Percentiles rank a stretch among this genome's conserved stretches.
Evolutionary conservation across 768 basidiomycete species (phyloP).

Genomic region (Agrocybe chaxingu): DNA sequence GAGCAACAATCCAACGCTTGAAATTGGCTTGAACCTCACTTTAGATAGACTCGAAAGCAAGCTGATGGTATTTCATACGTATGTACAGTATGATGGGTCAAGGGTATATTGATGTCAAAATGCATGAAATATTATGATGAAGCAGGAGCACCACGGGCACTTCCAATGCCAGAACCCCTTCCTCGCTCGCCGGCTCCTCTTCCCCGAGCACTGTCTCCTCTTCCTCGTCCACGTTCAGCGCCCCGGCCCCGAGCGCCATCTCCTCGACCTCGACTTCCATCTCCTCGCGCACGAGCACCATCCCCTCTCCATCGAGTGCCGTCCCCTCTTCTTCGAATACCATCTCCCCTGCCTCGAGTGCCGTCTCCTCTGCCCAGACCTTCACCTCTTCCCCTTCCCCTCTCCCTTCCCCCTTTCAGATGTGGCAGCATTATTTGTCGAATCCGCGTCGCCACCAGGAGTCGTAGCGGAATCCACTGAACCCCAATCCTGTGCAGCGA

Average conservation of each 20-base stretch:
- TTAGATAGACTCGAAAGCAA: no score
- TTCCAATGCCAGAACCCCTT: slow-evolving; percentile 3
- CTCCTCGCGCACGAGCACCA: slow-evolving; percentile 20
- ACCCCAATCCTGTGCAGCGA: no score
- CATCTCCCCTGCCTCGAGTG: slow-evolving; percentile 5
- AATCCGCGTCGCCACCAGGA: background rate
- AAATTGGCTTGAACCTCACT: no score
- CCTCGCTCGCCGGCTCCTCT: slow-evolving; percentile 13
- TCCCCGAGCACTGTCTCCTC: slow-evolving; percentile 13
- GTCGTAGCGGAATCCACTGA: background rate
- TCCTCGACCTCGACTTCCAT: slow-evolving; percentile 5
- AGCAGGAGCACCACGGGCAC: background rate
- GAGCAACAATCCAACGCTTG: background rate
- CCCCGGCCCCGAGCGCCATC: slow-evolving; percentile 18
- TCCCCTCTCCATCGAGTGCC: slow-evolving; percentile 8
- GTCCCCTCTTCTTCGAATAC: slow-evolving; percentile 2
- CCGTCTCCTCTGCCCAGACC: slow-evolving; percentile 1
- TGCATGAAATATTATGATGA: background rate
- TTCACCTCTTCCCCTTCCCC: slow-evolving; percentile 5
- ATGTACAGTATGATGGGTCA: background rate
- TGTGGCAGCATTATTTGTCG: background rate
- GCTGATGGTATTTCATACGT: no score
- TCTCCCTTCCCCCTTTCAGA: background rate
- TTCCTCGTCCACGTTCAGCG: slow-evolving; percentile 14
- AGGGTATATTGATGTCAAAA: slow-evolving; percentile 9